Conservation (phyloP, 352 stramenopile genomes). For the Phytophthora fragariae region DNA sequence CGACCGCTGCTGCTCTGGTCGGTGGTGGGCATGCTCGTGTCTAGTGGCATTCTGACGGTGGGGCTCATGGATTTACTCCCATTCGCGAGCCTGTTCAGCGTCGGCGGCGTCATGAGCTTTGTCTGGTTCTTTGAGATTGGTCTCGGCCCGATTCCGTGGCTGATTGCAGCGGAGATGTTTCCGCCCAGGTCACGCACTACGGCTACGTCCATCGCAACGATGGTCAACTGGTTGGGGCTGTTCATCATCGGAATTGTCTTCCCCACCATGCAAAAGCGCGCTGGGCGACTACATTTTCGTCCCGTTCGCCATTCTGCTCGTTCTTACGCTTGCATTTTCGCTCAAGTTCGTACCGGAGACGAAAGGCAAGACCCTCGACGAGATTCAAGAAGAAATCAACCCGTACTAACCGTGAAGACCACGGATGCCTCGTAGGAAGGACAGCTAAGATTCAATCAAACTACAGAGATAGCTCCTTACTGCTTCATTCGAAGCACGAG, state of each 20-base stretch:
- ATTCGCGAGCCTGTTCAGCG: constrained; percentile 52
- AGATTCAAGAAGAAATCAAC: constrained; percentile 66
- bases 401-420: constrained; percentile 19
- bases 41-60: constrained; percentile 64
- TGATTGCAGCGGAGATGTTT: constrained; percentile 97
- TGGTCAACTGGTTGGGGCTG: constrained; percentile 96
- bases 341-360: constrained; percentile 91
- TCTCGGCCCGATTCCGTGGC: constrained; percentile 94
- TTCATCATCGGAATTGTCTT: constrained; percentile 96
- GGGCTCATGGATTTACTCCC: constrained; percentile 64
- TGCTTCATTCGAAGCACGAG: background rate
- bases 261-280: constrained; percentile 83
- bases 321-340: constrained; percentile 73
- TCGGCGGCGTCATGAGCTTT: constrained; percentile 76
- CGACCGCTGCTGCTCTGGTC: constrained; percentile 74
- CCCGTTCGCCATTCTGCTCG: constrained; percentile 88
- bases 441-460: constrained; percentile 3
- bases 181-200: constrained; percentile 91
- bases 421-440: constrained; percentile 5
- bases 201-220: constrained; percentile 91
- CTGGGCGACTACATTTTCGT: constrained; percentile 90
- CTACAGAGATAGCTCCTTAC: background rate
- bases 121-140: constrained; percentile 81
- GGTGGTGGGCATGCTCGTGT: constrained; percentile 67
- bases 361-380: constrained; percentile 81